Percentiles rank a stretch among this genome's conserved stretches.
Evolutionary conservation across 352 stramenopile genomes (phyloP).

Genomic region (Phytophthora tubulina): DNA sequence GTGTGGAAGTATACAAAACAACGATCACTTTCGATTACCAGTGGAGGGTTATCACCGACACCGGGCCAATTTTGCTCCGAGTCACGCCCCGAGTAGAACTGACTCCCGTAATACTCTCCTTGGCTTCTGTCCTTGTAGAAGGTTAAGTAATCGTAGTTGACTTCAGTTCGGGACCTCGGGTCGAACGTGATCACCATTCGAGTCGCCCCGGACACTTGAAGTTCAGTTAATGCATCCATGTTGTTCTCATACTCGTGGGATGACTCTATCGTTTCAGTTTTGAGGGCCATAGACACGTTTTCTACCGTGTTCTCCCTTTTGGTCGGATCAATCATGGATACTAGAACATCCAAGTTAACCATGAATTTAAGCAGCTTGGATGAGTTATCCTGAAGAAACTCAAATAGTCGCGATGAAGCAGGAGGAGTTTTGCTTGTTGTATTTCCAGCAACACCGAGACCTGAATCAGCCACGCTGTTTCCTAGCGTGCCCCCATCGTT

Average conservation of each 20-base stretch:
- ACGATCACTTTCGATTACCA: conserved; percentile 82
- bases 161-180: conserved; percentile 76
- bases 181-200: conserved; percentile 89
- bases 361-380: conserved; percentile 48
- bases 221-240: conserved; percentile 70
- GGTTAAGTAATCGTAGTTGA: conserved; percentile 91
- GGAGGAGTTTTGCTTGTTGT: neutral
- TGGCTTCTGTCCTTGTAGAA: conserved; percentile 83
- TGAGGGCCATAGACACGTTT: conserved; percentile 56
- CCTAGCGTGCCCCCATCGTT: neutral
- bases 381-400: conserved; percentile 39
- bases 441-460: neutral
- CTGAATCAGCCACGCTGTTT: neutral
- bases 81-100: conserved; percentile 84
- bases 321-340: conserved; percentile 40
- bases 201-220: conserved; percentile 78
- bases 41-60: conserved; percentile 62
- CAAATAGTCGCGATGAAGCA: conserved; percentile 20
- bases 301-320: conserved; percentile 47
- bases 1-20: conserved; percentile 89
- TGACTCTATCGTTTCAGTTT: conserved; percentile 77
- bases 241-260: conserved; percentile 87
- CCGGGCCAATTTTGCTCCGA: conserved; percentile 84
- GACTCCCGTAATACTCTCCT: conserved; percentile 68
- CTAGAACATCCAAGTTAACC: conserved; percentile 44